Evolutionary conservation across 257 asterid species (phyloP), one percentile per base, ranked within the genome.

Genomic region (Ballota nigra): DNA sequence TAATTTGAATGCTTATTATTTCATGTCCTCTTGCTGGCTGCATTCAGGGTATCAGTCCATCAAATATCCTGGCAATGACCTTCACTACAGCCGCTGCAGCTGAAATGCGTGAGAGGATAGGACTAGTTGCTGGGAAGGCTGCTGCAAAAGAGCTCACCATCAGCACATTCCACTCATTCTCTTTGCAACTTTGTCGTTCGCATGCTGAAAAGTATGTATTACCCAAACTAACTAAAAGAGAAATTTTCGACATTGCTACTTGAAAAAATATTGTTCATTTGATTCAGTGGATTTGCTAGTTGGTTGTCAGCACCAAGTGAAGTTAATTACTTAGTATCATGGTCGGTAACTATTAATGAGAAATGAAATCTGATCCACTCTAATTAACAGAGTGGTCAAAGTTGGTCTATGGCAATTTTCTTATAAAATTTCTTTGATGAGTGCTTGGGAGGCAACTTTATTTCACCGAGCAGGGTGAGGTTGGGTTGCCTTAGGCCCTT

Each of bases 141-240:
- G 87, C 87, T 79, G 92, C 97, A 62, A 94, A 94, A 81, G 96
- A 88, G 82, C 95, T 94, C 69, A 85, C 85, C 36, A 84, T 91
- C 80, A 91, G 97, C 93, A 94, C 99, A 52, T 94, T 94, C 82
- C 99, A 94, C 82, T 94, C 99, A 19, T 94, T 91, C 75, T 89
- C 97, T 55, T 83, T 94, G 89, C 97, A 91, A 78, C 96, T 94
- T 75, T 94, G 99, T 74, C 96, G 95, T 67, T 72, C 67, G 73
- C 97, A 94, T 86, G 97, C 99, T 68, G 97, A 89, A 78, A 94
- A 91, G 99, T 94, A 88, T 59, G 91, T 78, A 70, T 56, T 68
- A 68, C 33, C 70, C 70, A 52, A 73, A 61, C 70, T 73, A 65
- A 58, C 52, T 61, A 31, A 19, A 45, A 40, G 10, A 26, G 6